Evolutionary conservation across 2,329 filamentous ascomycete species (phyloP), one percentile per base, ranked within the genome.

Genomic region (Paraconiothyrium sp.): DNA sequence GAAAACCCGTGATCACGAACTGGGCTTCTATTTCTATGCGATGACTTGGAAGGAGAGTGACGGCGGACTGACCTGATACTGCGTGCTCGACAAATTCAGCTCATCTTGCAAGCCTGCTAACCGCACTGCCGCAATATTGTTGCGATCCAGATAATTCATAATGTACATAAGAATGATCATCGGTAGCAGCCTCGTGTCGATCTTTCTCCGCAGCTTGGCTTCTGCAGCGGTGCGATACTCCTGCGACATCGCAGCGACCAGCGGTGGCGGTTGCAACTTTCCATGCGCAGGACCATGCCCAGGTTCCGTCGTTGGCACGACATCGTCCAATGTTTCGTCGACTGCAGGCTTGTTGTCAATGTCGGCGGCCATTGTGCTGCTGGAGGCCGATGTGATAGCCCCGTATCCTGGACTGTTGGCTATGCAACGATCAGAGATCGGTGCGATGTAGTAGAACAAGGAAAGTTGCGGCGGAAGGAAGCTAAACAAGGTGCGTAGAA

Each of bases 111-210:
- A 80, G 6, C 89, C 89, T 14, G 78, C 76, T 46, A 92, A 82
- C 24, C 86, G 84, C 1, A 90, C 90, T 0, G 88, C 84, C 2
- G 88, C 88, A 64, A 91, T 90, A 75, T 91, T 90, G 74, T 90
- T 90, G 39, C 88, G 82, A 69, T 90, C 88, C 13, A 90, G 78
- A 76, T 92, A 93, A 78, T 93, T 92, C 80, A 91, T 76, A 74
- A 93, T 91, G 72, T 92, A 93, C 80, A 93, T 91, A 66, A 92
- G 75, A 51, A 93, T 86, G 60, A 93, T 81, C 78, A 89, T 88
- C 0, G 90, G 90, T 68, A 92, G 81, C 76, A 93, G 62, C 55
- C 90, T 84, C 22, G 84, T 69, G 72, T 93, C 91, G 58, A 93
- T 88, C 79, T 92, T 93, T 67, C 88, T 85, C 75, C 88, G 85